phyloP scores from a whole-genome alignment of 495 filamentous ascomycete species.

The Trichodelitschia bisporula region DNA sequence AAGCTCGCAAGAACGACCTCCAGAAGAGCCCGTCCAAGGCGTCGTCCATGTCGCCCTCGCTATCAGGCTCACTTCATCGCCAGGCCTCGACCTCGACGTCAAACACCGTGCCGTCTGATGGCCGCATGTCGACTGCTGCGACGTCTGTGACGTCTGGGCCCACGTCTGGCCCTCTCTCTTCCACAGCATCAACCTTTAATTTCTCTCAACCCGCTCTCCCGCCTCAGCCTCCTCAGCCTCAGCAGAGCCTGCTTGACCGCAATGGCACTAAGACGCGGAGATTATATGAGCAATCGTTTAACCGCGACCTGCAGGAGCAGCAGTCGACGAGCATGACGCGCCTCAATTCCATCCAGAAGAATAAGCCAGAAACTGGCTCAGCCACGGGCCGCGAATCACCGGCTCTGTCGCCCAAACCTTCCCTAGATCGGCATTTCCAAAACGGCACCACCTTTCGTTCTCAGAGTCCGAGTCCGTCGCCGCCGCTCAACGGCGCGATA shows the following conservation, averaged over 20 bases:
- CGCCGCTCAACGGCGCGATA: no score
- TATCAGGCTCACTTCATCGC: slow-evolving; percentile 40
- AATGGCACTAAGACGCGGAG: slow-evolving; percentile 40
- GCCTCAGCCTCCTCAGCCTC: slow-evolving; percentile 5
- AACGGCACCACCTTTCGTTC: no score
- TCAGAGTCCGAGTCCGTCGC: no score
- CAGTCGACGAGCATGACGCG: slow-evolving; percentile 52
- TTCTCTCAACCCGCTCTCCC: slow-evolving; percentile 12
- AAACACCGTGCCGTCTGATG: slow-evolving; percentile 42
- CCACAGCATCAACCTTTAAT: slow-evolving; percentile 4
- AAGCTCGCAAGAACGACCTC: slow-evolving; percentile 13
- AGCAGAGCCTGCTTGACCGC: slow-evolving; percentile 11
- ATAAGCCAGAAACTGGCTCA: no score
- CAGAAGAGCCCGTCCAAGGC: slow-evolving; percentile 14
- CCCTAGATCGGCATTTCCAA: slow-evolving; percentile 19
- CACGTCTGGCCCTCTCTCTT: slow-evolving; percentile 15
- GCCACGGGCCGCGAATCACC: no score
- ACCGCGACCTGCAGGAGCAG: slow-evolving; percentile 58
- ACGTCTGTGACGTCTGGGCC: slow-evolving; percentile 74
- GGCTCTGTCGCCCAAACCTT: no score
- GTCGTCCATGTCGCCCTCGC: slow-evolving; percentile 26
- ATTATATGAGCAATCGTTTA: slow-evolving; percentile 67
- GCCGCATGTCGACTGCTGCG: slow-evolving; percentile 65
- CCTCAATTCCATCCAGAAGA: slow-evolving; percentile 45
- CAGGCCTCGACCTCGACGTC: slow-evolving; percentile 75